These are phyloP conservation scores for Besnoitia besnoiti DNA, from an alignment of 169 alveolate species.

Conservation along the genomic window DNA sequence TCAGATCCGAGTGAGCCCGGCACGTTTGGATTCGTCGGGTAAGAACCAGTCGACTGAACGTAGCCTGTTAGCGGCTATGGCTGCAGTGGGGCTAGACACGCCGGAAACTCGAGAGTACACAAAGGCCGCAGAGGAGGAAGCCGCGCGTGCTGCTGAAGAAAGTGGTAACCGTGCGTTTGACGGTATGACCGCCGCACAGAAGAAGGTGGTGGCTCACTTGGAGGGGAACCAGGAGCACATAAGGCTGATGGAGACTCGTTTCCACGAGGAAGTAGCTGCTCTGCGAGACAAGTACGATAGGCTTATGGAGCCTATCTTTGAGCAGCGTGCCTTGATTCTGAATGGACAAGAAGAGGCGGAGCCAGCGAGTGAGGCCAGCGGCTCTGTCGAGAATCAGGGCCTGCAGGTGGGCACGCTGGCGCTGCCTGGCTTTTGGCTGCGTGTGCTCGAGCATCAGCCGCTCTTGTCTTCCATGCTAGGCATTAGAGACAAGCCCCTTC, in stretches of 20 bases:
- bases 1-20: neutral
- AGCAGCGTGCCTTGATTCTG: neutral
- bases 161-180: neutral
- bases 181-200: neutral
- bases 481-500: neutral
- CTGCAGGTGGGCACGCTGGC: neutral
- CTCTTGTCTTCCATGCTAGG: neutral
- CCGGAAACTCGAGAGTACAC: neutral
- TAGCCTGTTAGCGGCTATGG: neutral
- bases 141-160: neutral
- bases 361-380: neutral
- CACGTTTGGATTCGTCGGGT: neutral
- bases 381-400: neutral
- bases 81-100: neutral
- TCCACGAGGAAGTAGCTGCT: neutral
- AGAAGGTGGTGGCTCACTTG: neutral
- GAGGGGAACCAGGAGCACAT: neutral
- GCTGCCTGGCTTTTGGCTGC: constrained; percentile 9
- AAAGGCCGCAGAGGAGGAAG: neutral
- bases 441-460: neutral
- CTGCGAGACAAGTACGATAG: constrained; percentile 27
- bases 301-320: constrained; percentile 13
- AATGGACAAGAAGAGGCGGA: neutral
- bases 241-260: neutral
- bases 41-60: neutral